These are phyloP conservation scores for Talaromyces verruculosus DNA, from an alignment of 2,329 filamentous ascomycete genomes.

Conservation along the genomic window DNA sequence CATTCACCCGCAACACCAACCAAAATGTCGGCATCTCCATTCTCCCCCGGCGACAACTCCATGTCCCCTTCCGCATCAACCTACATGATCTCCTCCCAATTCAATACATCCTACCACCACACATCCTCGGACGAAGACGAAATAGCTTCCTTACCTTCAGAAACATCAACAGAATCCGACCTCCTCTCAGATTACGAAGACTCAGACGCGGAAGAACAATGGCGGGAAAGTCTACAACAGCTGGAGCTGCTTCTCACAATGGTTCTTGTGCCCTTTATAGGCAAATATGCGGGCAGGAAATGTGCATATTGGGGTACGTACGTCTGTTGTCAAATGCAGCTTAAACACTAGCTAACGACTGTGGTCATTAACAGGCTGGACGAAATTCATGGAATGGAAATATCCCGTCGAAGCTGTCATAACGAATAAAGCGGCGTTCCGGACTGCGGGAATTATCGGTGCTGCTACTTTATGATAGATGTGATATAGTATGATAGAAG, in stretches of 20 bases:
- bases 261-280: conserved; percentile 89
- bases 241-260: conserved; percentile 89
- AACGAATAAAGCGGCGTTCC: conserved; percentile 63
- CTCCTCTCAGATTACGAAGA: conserved; percentile 48
- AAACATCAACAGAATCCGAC: conserved; percentile 41
- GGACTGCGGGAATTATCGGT: conserved; percentile 62
- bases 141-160: conserved; percentile 46
- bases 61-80: conserved; percentile 41
- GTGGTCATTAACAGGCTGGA: conserved; percentile 66
- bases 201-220: conserved; percentile 89
- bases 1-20: not conserved
- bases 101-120: conserved; percentile 27
- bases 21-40: conserved; percentile 30
- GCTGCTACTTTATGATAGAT: conserved; percentile 42
- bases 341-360: conserved; percentile 20
- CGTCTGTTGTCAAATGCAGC: not conserved
- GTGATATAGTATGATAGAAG: not conserved
- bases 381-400: conserved; percentile 90
- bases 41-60: conserved; percentile 27
- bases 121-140: conserved; percentile 39
- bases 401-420: conserved; percentile 74
- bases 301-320: conserved; percentile 89
- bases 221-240: conserved; percentile 92
- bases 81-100: conserved; percentile 40
- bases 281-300: conserved; percentile 91